Evolutionary conservation across 176 grass and related monocot genomes (phyloP), one percentile per base, ranked within the genome.

Genomic region (Chrysopogon serrulatus): DNA sequence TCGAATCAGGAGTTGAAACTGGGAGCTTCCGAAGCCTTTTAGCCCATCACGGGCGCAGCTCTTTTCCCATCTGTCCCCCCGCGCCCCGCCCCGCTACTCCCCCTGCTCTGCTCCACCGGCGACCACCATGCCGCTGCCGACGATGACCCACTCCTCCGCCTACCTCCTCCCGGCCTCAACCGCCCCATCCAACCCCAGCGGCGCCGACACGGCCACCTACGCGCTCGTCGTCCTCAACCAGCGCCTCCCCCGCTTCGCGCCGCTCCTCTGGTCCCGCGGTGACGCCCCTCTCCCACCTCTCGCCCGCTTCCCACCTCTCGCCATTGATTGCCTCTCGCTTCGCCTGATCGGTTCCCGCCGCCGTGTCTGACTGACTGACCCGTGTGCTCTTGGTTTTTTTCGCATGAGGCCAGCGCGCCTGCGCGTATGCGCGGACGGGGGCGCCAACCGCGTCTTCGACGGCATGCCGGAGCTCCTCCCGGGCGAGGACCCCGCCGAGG

Each of bases 221-320:
- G 89, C 91, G 37, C 75, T 95, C 73, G 19, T 98, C 48, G 87
- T 98, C 64, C 93, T 98, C 71, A 98, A 98, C 85, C 96, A 98
- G 93, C 85, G 82, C 66, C 87, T 98, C 26, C 96, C 93, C 34
- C 85, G 92, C 85, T 95, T 95, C 87, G 70, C 83, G 8, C 96
- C 92, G 33, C 91, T 92, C 79, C 54, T 98, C 71, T 98, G 93
- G 96, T 51, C 71, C 81, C 92, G 68, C 15, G 91, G 96, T 98
- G 42, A 65, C 19, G 48, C 67, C 2, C 30, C 10, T 24, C 41
- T 45, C 39, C 10, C 1, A 51, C 6, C 23, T 1, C 2, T 5
- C 44, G 1, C 11, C 9, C 2, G 14, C 6, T 3, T 32, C 18
- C 17, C 12, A 2, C 62, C 16, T 78, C 14, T 0, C 18, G 43